Evolutionary conservation across 106 monocot genomes (phyloP).

Genomic region (Agapanthus africanus): DNA sequence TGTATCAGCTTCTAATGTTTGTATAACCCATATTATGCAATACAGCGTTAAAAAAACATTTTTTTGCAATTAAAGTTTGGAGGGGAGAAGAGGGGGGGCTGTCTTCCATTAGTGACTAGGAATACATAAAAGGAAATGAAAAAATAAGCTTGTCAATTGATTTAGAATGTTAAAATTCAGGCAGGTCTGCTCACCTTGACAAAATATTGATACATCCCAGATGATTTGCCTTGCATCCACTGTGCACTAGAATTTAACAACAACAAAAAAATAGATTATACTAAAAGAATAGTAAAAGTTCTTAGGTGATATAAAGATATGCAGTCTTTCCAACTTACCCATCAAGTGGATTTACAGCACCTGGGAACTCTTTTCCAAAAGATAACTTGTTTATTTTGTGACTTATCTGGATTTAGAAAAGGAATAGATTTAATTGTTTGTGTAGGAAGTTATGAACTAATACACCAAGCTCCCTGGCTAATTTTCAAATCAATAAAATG

Average conservation of each 20-base stretch:
- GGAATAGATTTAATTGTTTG: background rate
- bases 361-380: slow-evolving; percentile 91
- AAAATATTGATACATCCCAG: slow-evolving; percentile 91
- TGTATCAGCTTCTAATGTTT: background rate
- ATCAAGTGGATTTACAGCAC: slow-evolving; percentile 72
- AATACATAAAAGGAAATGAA: too few species aligned
- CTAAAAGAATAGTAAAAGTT: background rate
- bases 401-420: slow-evolving; percentile 56
- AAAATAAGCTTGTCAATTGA: too few species aligned
- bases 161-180: background rate
- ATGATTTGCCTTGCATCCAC: slow-evolving; percentile 55
- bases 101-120: too few species aligned
- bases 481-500: background rate
- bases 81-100: too few species aligned
- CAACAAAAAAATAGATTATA: slow-evolving; percentile 1
- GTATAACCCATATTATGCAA: too few species aligned
- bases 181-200: slow-evolving; percentile 55
- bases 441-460: background rate
- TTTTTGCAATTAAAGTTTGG: too few species aligned
- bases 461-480: background rate
- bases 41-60: too few species aligned
- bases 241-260: slow-evolving; percentile 44
- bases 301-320: background rate
- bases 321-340: slow-evolving; percentile 29
- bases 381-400: slow-evolving; percentile 95